These are phyloP conservation scores for Capsella rubella DNA, from an alignment of 441 rosid species.

Conservation along the genomic window DNA sequence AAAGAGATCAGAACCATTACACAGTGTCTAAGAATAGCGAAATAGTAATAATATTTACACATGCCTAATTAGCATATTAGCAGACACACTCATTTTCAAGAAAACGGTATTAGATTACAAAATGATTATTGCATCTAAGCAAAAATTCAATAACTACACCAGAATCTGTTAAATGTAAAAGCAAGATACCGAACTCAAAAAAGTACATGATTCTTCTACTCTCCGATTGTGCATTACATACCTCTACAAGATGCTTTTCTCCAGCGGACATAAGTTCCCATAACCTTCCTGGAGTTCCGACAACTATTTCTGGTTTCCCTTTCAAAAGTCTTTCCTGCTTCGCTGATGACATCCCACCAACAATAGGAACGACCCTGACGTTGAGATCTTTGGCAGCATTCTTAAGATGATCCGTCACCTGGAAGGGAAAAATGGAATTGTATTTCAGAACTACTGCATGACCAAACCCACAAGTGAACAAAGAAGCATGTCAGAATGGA, in stretches of 20 bases:
- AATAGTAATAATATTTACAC: constrained; percentile 1
- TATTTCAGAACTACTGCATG: constrained; percentile 5
- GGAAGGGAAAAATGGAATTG: constrained; percentile 33
- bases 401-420: constrained; percentile 93
- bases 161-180: constrained; percentile 9
- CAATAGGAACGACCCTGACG: constrained; percentile 84
- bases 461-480: constrained; percentile 1
- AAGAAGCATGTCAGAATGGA: neutral
- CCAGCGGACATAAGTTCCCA: constrained; percentile 99
- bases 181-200: constrained; percentile 11
- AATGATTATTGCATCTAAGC: neutral
- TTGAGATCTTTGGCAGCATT: constrained; percentile 66
- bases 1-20: constrained; percentile 32
- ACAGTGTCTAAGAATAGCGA: constrained; percentile 12
- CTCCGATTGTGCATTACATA: constrained; percentile 43
- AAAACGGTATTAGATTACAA: constrained; percentile 12
- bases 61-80: neutral
- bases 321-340: constrained; percentile 91
- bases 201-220: neutral
- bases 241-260: constrained; percentile 93
- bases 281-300: constrained; percentile 96
- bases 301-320: constrained; percentile 88
- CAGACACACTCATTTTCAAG: constrained; percentile 3
- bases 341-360: constrained; percentile 94
- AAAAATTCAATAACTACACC: constrained; percentile 5